Percentiles rank a stretch among this genome's conserved stretches.
phyloP scores from a whole-genome alignment of 164 flowering plant species.

The Liquidambar formosana region DNA sequence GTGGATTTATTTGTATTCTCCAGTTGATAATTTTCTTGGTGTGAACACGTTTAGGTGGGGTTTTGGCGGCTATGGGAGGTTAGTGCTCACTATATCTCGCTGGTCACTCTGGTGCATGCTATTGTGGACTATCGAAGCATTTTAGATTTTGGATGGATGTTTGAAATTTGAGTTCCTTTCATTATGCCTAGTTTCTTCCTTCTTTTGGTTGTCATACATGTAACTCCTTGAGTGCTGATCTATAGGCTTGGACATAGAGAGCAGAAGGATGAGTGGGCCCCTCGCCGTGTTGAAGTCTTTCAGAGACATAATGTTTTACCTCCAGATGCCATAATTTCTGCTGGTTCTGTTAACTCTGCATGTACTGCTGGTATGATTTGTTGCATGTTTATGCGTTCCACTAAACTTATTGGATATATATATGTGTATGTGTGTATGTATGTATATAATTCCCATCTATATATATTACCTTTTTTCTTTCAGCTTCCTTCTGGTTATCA shows the following conservation, averaged over 20 bases:
- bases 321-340: slow-evolving; percentile 84
- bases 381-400: background rate
- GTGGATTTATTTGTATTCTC: background rate
- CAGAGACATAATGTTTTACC: slow-evolving; percentile 78
- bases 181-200: background rate
- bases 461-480: background rate
- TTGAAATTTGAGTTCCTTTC: background rate
- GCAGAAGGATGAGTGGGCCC: slow-evolving; percentile 93
- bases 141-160: slow-evolving; percentile 3
- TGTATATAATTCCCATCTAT: no score
- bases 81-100: slow-evolving; percentile 17
- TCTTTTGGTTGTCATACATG: background rate
- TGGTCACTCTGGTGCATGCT: background rate
- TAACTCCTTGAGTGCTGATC: slow-evolving; percentile 9
- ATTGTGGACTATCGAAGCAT: background rate
- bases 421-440: no score
- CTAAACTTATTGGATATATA: background rate
- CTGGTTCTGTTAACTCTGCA: slow-evolving; percentile 83
- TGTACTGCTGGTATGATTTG: slow-evolving; percentile 74
- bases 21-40: slow-evolving; percentile 1
- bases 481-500: background rate
- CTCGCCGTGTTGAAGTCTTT: slow-evolving; percentile 88
- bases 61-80: slow-evolving; percentile 99
- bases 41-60: slow-evolving; percentile 75
- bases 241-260: slow-evolving; percentile 95